These are phyloP conservation scores for Leccinum solheimii DNA, from an alignment of 1,284 basidiomycete genomes.

Conservation along the genomic window DNA sequence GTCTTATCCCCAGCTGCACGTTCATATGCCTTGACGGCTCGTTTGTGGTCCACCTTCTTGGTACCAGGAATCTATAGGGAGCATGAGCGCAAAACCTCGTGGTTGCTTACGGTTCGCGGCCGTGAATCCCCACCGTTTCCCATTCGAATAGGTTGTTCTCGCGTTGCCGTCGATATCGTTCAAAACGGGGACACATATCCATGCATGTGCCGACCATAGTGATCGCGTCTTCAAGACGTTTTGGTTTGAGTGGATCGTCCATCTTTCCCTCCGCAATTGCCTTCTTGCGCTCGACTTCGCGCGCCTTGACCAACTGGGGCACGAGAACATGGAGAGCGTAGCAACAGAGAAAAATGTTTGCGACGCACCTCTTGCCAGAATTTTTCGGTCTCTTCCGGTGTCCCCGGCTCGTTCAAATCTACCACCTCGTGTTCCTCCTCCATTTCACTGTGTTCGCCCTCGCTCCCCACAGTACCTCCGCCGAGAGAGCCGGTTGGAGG, in stretches of 20 bases:
- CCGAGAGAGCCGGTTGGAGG: constrained; percentile 26
- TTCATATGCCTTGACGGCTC: constrained; percentile 94
- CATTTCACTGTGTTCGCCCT: constrained; percentile 32
- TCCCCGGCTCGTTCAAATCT: constrained; percentile 45
- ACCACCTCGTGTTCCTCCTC: constrained; percentile 27
- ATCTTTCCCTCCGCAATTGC: constrained; percentile 87
- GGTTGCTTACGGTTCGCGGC: constrained; percentile 2
- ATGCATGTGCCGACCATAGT: constrained; percentile 88
- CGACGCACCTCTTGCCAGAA: constrained; percentile 67
- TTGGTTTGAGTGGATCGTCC: constrained; percentile 79
- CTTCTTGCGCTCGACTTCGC: constrained; percentile 71
- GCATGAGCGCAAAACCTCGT: constrained; percentile 38
- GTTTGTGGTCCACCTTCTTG: constrained; percentile 78
- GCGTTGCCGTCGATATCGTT: constrained; percentile 87
- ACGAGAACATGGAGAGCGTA: constrained; percentile 25
- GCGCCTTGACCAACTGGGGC: constrained; percentile 63
- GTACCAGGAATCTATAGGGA: constrained; percentile 63
- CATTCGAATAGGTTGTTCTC: constrained; percentile 88
- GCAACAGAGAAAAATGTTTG: constrained; percentile 11
- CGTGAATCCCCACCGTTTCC: constrained; percentile 66
- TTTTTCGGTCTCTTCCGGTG: constrained; percentile 57
- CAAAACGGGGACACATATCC: constrained; percentile 95
- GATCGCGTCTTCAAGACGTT: constrained; percentile 84
- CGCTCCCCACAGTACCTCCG: constrained; percentile 29
- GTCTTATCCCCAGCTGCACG: constrained; percentile 93